Evolutionary conservation across 2,329 filamentous ascomycete genomes (phyloP).

Genomic region (Corynespora cassiicola): DNA sequence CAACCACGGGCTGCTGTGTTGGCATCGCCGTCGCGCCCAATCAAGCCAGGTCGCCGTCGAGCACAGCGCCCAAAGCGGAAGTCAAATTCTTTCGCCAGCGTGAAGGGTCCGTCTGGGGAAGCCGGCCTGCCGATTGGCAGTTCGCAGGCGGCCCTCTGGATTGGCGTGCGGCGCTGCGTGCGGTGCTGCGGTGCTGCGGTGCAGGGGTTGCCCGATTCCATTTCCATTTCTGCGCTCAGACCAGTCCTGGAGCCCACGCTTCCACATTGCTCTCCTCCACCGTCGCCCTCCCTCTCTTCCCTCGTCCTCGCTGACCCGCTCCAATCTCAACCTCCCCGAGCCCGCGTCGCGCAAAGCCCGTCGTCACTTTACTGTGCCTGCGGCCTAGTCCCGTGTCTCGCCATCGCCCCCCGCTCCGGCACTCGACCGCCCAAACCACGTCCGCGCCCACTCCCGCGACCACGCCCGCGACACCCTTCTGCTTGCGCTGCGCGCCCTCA

Average conservation of each 20-base stretch:
- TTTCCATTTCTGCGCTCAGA: too few species aligned
- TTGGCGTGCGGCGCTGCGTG: constrained; percentile 3
- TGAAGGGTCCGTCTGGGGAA: constrained; percentile 16
- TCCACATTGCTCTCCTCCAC: not conserved
- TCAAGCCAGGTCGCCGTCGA: constrained; percentile 4
- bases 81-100: constrained; percentile 12
- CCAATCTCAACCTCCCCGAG: constrained; percentile 3
- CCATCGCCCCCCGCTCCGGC: constrained; percentile 18
- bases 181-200: too few species aligned
- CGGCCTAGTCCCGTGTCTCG: constrained; percentile 8
- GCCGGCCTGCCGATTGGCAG: constrained; percentile 3
- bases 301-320: not conserved
- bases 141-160: constrained; percentile 6
- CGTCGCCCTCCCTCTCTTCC: constrained; percentile 6
- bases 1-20: too few species aligned
- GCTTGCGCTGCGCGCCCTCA: constrained; percentile 40
- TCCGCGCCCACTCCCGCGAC: constrained; percentile 15
- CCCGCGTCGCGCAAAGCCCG: constrained; percentile 6
- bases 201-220: too few species aligned
- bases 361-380: constrained; percentile 19
- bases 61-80: constrained; percentile 13
- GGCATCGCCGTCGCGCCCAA: constrained; percentile 13
- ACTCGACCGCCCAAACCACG: constrained; percentile 24
- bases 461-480: too few species aligned
- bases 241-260: constrained; percentile 2